phyloP scores from a whole-genome alignment of 1,139 yeast genomes.

The Citeromyces siamensis region DNA sequence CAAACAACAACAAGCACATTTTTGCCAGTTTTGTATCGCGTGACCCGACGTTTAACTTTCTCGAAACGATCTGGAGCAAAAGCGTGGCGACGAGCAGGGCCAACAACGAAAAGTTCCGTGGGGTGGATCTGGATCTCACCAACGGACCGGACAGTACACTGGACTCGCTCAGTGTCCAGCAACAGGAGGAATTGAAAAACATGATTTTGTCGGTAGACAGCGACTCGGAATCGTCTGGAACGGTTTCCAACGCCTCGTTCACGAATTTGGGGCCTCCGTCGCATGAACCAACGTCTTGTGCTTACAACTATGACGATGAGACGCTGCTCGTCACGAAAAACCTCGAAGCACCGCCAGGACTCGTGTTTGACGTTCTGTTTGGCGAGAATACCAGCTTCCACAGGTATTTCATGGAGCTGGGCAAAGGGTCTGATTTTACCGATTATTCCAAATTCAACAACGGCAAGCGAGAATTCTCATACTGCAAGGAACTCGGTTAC shows the following conservation, averaged over 20 bases:
- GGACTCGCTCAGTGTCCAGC: not conserved
- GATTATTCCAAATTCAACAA: conserved; percentile 24
- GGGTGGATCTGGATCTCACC: not conserved
- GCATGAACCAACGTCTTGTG: conserved; percentile 21
- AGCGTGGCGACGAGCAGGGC: conserved; percentile 16
- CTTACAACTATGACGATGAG: conserved; percentile 17
- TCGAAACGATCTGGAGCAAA: conserved; percentile 46
- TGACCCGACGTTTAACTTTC: conserved; percentile 62
- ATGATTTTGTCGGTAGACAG: conserved; percentile 15
- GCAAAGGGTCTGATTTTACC: conserved; percentile 35
- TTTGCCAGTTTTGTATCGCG: conserved; percentile 86
- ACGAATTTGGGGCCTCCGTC: conserved; percentile 26
- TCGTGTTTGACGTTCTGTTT: conserved; percentile 33
- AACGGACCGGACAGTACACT: not conserved
- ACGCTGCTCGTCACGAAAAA: conserved; percentile 18
- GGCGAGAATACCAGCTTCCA: conserved; percentile 33
- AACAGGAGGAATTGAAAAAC: conserved; percentile 3
- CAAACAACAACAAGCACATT: conserved; percentile 50
- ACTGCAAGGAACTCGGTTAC: conserved; percentile 35
- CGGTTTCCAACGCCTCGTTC: conserved; percentile 15
- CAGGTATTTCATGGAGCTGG: conserved; percentile 25
- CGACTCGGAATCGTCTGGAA: conserved; percentile 13
- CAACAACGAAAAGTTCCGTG: conserved; percentile 12
- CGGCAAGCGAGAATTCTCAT: conserved; percentile 25
- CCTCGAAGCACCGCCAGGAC: conserved; percentile 34